Percentiles rank a stretch among this genome's conserved stretches.
These are phyloP conservation scores for barrel medic (Medicago truncatula) DNA, from an alignment of 306 rosid genomes.

Conservation along the genomic window MtrunA17r5.0-ANR NC_053044.1:28745501-28746000, in stretches of 20 bases:
- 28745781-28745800: conserved; percentile 22
- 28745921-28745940: background rate
- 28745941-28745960: conserved; percentile 7
- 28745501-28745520: background rate
- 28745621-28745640: conserved; percentile 97
- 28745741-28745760: conserved; percentile 74
- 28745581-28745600: conserved; percentile 78
- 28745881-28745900: conserved; percentile 17
- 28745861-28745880: conserved; percentile 14
- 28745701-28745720: conserved; percentile 90
- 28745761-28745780: background rate
- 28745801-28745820: conserved; percentile 14
- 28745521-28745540: background rate
- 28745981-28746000: background rate
- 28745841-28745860: background rate
- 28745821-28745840: background rate
- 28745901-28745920: conserved; percentile 21
- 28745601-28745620: conserved; percentile 78
- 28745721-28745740: conserved; percentile 81
- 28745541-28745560: conserved; percentile 7
- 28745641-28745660: conserved; percentile 94
- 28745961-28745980: background rate
- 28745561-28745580: conserved; percentile 76
- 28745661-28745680: conserved; percentile 92
- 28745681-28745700: conserved; percentile 90